Base-by-base conservation (phyloP, 306 rosid genomes). In the Cucumis hystrix region DNA sequence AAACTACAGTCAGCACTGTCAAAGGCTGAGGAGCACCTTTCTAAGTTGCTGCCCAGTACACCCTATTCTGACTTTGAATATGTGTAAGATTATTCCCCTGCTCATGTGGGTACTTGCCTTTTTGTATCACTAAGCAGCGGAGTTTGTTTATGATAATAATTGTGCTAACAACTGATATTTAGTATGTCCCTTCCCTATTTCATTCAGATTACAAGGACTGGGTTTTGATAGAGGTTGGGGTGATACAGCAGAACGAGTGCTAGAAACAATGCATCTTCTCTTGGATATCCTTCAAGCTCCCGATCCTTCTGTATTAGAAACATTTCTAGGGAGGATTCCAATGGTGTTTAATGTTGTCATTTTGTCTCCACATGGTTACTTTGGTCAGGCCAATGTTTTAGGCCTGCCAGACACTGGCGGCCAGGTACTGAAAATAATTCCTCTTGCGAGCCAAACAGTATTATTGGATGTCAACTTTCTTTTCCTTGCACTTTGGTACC, bases 371-470 rank as follows among this genome's bases (percentile, higher is more conserved):
- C 97, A 94, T 66, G 97, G 97, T 57, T 92, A 83, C 91, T 95
- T 92, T 74, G 97, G 96, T 76, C 98, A 95, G 85, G 97, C 96
- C 78, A 95, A 95, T 81, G 98, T 95, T 63, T 82, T 95, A 55
- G 98, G 98, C 79, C 86, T 95, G 84, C 98, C 97, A 0, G 98
- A 95, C 87, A 95, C 97, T n/a, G 98, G 98, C 54, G 97, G 96
- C 30, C 98, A 95, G 97, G 98, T 92, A 90, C 66, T 8, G 10
- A 6, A 70, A 71, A 25, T 49, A 20, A n/a, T 8, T 68, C 16
- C 21, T 70, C 41, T 70, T 45, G 47, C 18, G 8, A 69, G 58
- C 20, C 30, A 68, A 45, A 10, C 25, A 39, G 20, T 65, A 33
- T 33, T 20, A 41, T 4, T 40, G 55, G 74, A 18, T 20, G 8